phyloP scores from a whole-genome alignment of 108 stramenopile genomes.

The Aurantiochytrium sp. region DNA sequence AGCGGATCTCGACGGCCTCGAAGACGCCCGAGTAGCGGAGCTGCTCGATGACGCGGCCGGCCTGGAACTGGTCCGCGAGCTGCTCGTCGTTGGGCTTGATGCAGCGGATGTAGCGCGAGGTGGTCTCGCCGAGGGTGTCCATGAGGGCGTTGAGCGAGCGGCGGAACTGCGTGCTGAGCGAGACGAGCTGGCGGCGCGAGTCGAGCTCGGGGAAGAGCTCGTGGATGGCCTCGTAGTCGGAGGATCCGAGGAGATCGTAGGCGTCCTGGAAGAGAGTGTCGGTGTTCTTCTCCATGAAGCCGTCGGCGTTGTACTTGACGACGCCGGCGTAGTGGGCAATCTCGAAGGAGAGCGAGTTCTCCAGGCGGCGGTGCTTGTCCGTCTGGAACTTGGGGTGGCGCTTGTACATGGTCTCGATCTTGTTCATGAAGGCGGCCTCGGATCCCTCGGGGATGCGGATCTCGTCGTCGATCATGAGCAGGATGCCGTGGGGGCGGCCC shows the following conservation, averaged over 20 bases:
- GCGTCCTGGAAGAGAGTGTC: conserved; percentile 68
- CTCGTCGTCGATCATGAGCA: conserved; percentile 56
- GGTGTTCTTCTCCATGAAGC: conserved; percentile 81
- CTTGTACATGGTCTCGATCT: conserved; percentile 29
- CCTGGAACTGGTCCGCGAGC: conserved; percentile 72
- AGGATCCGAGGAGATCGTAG: conserved; percentile 62
- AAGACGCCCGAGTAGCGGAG: conserved; percentile 41
- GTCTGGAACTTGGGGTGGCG: conserved; percentile 33
- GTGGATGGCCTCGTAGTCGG: conserved; percentile 26
- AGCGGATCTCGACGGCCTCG: conserved; percentile 43
- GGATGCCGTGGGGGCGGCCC: conserved; percentile 56
- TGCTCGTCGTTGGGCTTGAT: conserved; percentile 83
- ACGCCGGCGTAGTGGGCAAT: conserved; percentile 83
- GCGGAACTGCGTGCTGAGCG: conserved; percentile 52
- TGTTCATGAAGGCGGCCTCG: conserved; percentile 36
- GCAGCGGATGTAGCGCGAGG: conserved; percentile 84
- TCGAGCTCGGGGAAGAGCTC: background rate
- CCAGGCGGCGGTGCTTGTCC: conserved; percentile 40
- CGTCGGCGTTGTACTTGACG: conserved; percentile 76
- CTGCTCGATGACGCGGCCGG: conserved; percentile 38
- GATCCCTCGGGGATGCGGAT: conserved; percentile 40
- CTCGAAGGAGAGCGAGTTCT: conserved; percentile 55
- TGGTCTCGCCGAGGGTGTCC: conserved; percentile 66
- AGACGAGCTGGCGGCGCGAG: background rate
- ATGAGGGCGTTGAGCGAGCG: conserved; percentile 74